These are phyloP conservation scores for Russula compacta DNA, from an alignment of 768 basidiomycete species.

Conservation along the genomic window DNA sequence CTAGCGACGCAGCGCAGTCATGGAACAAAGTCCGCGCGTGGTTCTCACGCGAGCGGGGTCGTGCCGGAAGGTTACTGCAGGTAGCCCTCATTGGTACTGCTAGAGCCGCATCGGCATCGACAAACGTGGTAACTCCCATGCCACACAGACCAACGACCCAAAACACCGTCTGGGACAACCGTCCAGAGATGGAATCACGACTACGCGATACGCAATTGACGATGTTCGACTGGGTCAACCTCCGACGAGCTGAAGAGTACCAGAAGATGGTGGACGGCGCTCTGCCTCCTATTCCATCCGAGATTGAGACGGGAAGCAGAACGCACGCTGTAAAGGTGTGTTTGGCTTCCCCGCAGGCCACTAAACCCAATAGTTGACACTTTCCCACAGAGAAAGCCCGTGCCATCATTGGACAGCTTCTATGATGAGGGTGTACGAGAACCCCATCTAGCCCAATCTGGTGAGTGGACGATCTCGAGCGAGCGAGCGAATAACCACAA, in stretches of 20 bases:
- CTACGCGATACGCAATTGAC: conserved; percentile 11
- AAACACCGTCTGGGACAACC: conserved; percentile 8
- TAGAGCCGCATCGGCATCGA: conserved; percentile 11
- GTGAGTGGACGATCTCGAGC: conserved; percentile 8
- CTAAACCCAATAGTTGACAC: neutral
- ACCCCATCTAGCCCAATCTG: neutral
- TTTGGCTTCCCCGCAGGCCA: neutral
- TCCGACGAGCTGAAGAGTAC: conserved; percentile 9
- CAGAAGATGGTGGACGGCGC: conserved; percentile 9
- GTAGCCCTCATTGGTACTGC: conserved; percentile 12
- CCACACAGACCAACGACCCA: neutral
- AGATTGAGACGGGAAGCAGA: conserved; percentile 1
- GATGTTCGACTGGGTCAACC: conserved; percentile 17
- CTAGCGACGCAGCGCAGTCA: conserved; percentile 5
- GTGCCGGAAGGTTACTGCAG: conserved; percentile 12
- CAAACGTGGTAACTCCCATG: conserved; percentile 8
- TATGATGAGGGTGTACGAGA: conserved; percentile 1
- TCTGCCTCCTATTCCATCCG: conserved; percentile 6
- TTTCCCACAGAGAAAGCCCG: conserved; percentile 13
- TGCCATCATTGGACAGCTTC: conserved; percentile 13
- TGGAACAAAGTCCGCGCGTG: conserved; percentile 17
- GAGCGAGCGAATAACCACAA: neutral
- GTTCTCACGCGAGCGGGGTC: conserved; percentile 17
- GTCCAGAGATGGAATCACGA: conserved; percentile 4
- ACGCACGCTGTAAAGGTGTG: conserved; percentile 13